Evolutionary conservation across 352 stramenopile species (phyloP).

Genomic region (Phytophthora hybrid): DNA sequence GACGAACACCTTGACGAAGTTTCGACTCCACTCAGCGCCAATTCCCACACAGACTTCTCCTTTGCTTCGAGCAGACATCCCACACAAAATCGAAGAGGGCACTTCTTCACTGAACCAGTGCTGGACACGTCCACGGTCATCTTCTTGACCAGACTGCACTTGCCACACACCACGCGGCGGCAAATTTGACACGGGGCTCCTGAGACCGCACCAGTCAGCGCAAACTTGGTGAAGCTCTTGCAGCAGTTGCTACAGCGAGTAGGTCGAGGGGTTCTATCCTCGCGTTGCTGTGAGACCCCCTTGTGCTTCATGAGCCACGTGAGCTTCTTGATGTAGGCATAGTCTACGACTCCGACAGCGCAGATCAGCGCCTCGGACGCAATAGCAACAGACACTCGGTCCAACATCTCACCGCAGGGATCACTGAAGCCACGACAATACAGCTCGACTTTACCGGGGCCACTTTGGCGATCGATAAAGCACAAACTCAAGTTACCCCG

Average conservation of each 20-base stretch:
- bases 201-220: constrained; percentile 4
- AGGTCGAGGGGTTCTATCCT: background rate
- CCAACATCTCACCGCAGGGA: background rate
- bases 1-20: constrained; percentile 20
- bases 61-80: constrained; percentile 59
- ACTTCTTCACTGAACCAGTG: constrained; percentile 42
- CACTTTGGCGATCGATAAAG: background rate
- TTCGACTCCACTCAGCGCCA: constrained; percentile 34
- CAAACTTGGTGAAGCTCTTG: constrained; percentile 36
- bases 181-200: constrained; percentile 57
- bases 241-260: constrained; percentile 39
- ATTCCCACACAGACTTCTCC: constrained; percentile 52
- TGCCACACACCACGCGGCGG: constrained; percentile 46
- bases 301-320: constrained; percentile 54
- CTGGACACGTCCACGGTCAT: constrained; percentile 58
- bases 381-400: background rate
- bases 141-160: constrained; percentile 63
- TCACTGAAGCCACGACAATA: background rate
- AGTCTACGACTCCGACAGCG: background rate
- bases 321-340: constrained; percentile 49
- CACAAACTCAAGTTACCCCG: background rate
- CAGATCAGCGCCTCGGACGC: constrained; percentile 1
- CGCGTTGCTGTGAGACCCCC: constrained; percentile 4
- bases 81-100: constrained; percentile 55
- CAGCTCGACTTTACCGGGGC: background rate